phyloP scores from a whole-genome alignment of 1,284 basidiomycete species.

The Volvariella surrecta region DNA sequence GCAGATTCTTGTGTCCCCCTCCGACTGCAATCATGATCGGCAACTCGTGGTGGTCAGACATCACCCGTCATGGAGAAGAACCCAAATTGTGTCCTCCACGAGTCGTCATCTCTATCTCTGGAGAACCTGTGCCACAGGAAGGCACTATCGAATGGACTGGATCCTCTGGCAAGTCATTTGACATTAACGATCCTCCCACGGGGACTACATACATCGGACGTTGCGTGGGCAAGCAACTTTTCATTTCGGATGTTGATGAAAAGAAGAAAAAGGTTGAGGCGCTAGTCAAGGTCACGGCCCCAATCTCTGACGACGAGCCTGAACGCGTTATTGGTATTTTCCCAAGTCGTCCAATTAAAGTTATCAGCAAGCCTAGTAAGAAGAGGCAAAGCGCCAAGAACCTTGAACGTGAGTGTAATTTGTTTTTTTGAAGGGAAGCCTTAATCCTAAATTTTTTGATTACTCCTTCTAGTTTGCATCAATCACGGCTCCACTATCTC shows the following conservation, averaged over 20 bases:
- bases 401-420: constrained; percentile 67
- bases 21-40: constrained; percentile 94
- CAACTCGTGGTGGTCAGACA: constrained; percentile 89
- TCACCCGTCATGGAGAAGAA: constrained; percentile 62
- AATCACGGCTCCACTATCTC: constrained; percentile 95
- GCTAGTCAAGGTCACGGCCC: constrained; percentile 81
- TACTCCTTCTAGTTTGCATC: constrained; percentile 65
- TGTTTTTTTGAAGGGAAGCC: constrained; percentile 6
- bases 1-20: constrained; percentile 87
- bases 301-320: constrained; percentile 68
- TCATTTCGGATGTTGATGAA: constrained; percentile 85
- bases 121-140: constrained; percentile 78
- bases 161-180: constrained; percentile 74
- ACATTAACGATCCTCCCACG: constrained; percentile 70
- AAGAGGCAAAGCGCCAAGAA: constrained; percentile 93
- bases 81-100: constrained; percentile 71
- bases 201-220: constrained; percentile 80
- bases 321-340: constrained; percentile 81
- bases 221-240: constrained; percentile 85
- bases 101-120: constrained; percentile 87
- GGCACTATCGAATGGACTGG: constrained; percentile 81
- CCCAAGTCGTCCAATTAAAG: constrained; percentile 89
- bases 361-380: constrained; percentile 95
- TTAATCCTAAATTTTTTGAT: constrained; percentile 12
- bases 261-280: constrained; percentile 91